phyloP scores from a whole-genome alignment of 768 basidiomycete species.

The Fibroporia radiculosa region DNA sequence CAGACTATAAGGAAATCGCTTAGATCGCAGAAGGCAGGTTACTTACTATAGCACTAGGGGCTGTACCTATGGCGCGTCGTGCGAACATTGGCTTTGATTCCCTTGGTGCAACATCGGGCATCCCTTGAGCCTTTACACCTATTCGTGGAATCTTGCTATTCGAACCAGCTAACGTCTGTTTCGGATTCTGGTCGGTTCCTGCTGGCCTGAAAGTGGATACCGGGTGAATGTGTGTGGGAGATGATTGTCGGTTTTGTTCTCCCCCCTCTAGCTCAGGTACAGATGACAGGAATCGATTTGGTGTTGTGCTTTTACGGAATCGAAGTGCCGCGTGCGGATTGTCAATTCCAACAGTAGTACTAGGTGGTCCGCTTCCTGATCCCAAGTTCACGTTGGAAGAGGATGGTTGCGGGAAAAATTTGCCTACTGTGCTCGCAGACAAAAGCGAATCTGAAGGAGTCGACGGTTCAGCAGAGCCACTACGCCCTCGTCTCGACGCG shows the following conservation, averaged over 20 bases:
- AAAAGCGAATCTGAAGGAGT: slow-evolving; percentile 7
- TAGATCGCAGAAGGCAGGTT: too few species aligned
- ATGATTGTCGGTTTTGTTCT: too few species aligned
- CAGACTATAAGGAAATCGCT: not conserved
- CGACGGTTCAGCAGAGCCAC: slow-evolving; percentile 29
- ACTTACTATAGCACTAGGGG: too few species aligned
- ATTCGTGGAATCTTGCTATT: slow-evolving; percentile 28
- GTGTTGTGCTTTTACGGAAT: slow-evolving; percentile 5
- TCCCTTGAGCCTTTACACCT: slow-evolving; percentile 25
- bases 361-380: not conserved
- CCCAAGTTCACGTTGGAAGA: slow-evolving; percentile 6
- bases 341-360: not conserved
- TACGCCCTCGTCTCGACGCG: slow-evolving; percentile 20
- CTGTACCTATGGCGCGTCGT: slow-evolving; percentile 1
- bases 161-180: slow-evolving; percentile 21
- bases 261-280: slow-evolving; percentile 17
- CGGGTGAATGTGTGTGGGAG: too few species aligned
- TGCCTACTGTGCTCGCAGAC: slow-evolving; percentile 5
- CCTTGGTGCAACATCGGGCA: slow-evolving; percentile 11
- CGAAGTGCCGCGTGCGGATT: slow-evolving; percentile 6
- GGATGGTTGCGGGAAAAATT: slow-evolving; percentile 9
- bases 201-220: too few species aligned
- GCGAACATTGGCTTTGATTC: slow-evolving; percentile 1
- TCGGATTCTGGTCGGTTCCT: too few species aligned
- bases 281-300: slow-evolving; percentile 7